These are phyloP conservation scores for Wallacemonas sp. DNA, from an alignment of 208 protist genomes.

Conservation along the genomic window DNA sequence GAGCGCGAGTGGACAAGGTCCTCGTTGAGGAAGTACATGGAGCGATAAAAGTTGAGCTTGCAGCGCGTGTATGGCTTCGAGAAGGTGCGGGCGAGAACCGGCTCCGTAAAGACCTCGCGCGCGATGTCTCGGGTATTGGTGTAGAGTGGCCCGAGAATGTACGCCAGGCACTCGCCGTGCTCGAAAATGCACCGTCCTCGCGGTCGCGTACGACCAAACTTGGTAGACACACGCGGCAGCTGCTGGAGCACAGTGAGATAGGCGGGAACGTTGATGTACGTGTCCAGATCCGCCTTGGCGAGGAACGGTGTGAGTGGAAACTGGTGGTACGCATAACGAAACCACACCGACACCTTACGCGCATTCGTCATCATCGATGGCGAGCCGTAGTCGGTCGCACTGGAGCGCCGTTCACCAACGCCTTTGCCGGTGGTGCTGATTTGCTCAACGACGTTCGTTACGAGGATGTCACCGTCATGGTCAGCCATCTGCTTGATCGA, in stretches of 20 bases:
- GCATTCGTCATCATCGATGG: conserved; percentile 10
- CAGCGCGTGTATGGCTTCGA: conserved; percentile 8
- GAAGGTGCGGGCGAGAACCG: neutral
- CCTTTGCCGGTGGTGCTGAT: conserved; percentile 4
- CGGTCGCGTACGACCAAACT: conserved; percentile 1
- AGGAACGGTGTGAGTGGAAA: neutral
- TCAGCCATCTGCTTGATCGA: neutral
- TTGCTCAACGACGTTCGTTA: neutral
- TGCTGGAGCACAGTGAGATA: neutral
- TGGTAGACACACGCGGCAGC: conserved; percentile 5
- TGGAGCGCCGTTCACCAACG: neutral
- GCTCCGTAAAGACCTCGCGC: conserved; percentile 6
- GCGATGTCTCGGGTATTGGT: conserved; percentile 9
- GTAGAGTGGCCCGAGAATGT: conserved; percentile 1
- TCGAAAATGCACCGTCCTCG: neutral
- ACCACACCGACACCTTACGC: conserved; percentile 1
- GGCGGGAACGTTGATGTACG: conserved; percentile 11
- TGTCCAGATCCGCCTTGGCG: conserved; percentile 5
- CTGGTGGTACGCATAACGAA: conserved; percentile 6
- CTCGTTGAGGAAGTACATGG: conserved; percentile 1
- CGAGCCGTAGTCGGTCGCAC: conserved; percentile 5
- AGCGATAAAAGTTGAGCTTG: conserved; percentile 5
- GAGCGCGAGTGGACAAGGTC: conserved; percentile 1
- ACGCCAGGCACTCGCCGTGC: conserved; percentile 3
- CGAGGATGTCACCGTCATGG: neutral